phyloP scores from a whole-genome alignment of 257 asterid genomes.

The Solanum medicagineum region DNA sequence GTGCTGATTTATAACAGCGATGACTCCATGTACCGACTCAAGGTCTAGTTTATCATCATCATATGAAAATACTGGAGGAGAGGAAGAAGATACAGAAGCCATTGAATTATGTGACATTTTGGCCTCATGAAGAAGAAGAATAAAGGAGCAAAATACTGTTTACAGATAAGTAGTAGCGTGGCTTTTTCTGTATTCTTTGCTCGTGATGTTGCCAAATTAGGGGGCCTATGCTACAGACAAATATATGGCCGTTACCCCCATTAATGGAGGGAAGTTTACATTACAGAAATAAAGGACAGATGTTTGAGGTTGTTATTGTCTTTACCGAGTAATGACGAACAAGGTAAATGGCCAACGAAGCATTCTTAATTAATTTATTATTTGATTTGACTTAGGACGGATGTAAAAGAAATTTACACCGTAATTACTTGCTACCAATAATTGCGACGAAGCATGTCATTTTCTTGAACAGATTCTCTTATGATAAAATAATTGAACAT shows the following conservation, averaged over 20 bases:
- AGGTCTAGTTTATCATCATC: slow-evolving; percentile 36
- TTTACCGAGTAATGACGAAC: background rate
- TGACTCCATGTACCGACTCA: slow-evolving; percentile 33
- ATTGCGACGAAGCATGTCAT: background rate
- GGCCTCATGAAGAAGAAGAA: slow-evolving; percentile 20
- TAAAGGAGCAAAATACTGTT: background rate
- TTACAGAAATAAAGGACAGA: background rate
- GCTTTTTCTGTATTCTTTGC: slow-evolving; percentile 16
- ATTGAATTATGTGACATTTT: slow-evolving; percentile 22
- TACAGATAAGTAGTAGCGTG: slow-evolving; percentile 4
- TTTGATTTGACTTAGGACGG: background rate
- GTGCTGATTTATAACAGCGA: slow-evolving; percentile 27
- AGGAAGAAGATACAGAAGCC: slow-evolving; percentile 24
- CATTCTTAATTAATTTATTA: background rate
- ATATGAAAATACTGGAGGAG: slow-evolving; percentile 10
- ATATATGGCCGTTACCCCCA: slow-evolving; percentile 19
- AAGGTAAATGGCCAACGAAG: background rate
- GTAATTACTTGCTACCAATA: background rate
- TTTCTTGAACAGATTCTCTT: background rate
- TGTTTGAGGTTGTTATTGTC: background rate
- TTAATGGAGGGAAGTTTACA: slow-evolving; percentile 13
- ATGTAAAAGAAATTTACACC: background rate
- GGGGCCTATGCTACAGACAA: slow-evolving; percentile 28
- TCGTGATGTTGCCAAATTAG: slow-evolving; percentile 36
- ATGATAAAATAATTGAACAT: background rate